Conservation (phyloP, 2,329 filamentous ascomycete genomes). For the Cladosporium sp. region DNA sequence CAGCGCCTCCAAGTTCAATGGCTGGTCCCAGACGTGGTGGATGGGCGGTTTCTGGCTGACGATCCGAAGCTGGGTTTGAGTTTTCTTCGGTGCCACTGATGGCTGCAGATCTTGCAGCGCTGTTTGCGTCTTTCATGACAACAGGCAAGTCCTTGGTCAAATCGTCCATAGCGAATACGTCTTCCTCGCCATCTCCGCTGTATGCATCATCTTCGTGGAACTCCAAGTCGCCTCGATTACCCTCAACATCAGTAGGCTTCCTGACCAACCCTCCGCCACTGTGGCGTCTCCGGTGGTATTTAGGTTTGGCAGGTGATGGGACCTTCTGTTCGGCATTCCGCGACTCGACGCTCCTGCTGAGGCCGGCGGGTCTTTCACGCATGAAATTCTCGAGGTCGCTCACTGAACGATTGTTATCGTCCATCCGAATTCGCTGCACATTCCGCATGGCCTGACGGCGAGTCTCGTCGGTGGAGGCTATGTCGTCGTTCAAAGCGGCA, state of each 20-base stretch:
- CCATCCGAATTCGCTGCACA: conserved; percentile 29
- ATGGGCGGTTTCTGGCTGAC: neutral
- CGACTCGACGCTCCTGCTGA: conserved; percentile 29
- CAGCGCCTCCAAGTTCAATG: conserved; percentile 23
- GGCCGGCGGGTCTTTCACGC: conserved; percentile 15
- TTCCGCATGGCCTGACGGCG: conserved; percentile 40
- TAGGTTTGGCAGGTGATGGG: conserved; percentile 1
- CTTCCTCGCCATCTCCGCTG: conserved; percentile 69
- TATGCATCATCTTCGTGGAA: conserved; percentile 89
- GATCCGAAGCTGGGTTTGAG: neutral
- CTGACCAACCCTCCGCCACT: conserved; percentile 81
- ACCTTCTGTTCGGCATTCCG: conserved; percentile 17
- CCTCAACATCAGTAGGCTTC: conserved; percentile 62
- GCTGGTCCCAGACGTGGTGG: conserved; percentile 22
- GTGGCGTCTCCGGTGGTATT: conserved; percentile 60
- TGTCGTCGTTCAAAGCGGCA: conserved; percentile 20
- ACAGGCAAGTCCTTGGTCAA: conserved; percentile 22
- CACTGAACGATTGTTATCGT: conserved; percentile 18
- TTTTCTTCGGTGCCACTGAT: neutral
- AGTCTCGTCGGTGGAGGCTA: conserved; percentile 28
- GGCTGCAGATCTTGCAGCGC: neutral
- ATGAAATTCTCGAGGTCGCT: conserved; percentile 21
- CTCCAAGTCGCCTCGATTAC: conserved; percentile 69
- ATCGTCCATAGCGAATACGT: conserved; percentile 65
- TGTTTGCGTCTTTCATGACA: neutral